These are phyloP conservation scores for Endothia cerciana DNA, from an alignment of 2,329 filamentous ascomycete genomes.

Conservation along the genomic window DNA sequence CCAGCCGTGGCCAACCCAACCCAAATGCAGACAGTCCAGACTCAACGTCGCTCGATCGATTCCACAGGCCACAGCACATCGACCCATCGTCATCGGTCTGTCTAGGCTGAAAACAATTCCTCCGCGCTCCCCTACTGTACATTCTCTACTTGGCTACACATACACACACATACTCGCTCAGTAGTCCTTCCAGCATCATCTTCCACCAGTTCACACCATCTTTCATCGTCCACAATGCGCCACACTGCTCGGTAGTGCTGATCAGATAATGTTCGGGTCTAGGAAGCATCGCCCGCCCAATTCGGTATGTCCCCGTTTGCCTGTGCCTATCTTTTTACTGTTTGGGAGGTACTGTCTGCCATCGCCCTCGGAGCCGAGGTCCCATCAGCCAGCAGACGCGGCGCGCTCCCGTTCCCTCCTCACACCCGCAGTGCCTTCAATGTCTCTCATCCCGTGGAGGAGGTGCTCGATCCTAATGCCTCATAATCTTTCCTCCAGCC, in stretches of 20 bases:
- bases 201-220: too few relatives aligned
- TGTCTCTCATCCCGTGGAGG: constrained; percentile 17
- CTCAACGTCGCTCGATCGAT: too few relatives aligned
- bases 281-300: constrained; percentile 53
- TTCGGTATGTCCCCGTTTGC: constrained; percentile 47
- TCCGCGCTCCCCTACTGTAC: neutral
- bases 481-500: constrained; percentile 49
- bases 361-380: too few relatives aligned
- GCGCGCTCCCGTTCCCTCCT: too few relatives aligned
- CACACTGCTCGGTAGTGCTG: neutral
- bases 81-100: constrained; percentile 6
- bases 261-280: constrained; percentile 52
- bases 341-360: too few relatives aligned
- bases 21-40: too few relatives aligned
- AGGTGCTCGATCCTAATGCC: constrained; percentile 1
- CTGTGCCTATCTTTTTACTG: neutral
- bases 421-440: too few relatives aligned
- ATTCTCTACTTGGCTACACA: neutral
- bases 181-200: too few relatives aligned
- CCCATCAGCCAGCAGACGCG: too few relatives aligned
- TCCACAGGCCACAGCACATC: neutral
- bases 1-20: too few relatives aligned
- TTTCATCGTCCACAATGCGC: neutral
- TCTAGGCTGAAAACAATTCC: constrained; percentile 4
- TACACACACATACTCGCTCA: neutral